Percentiles rank a stretch among this genome's conserved stretches.
Conservation (phyloP, 2,329 filamentous ascomycete genomes). For the Fusarium nelsonii region DNA sequence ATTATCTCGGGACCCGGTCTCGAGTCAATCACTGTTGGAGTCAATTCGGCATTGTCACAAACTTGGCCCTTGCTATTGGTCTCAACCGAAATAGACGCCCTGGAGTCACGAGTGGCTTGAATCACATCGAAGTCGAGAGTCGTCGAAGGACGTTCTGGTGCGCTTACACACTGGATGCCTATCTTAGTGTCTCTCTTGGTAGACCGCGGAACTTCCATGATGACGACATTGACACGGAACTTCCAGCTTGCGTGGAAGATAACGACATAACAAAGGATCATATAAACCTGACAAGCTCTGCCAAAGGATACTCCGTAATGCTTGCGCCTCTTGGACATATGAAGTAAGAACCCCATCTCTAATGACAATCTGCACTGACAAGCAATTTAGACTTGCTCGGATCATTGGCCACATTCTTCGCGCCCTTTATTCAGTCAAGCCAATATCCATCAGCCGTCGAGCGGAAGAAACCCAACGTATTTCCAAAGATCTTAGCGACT, state of each 20-base stretch:
- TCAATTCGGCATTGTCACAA: conserved; percentile 58
- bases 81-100: conserved; percentile 39
- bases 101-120: conserved; percentile 26
- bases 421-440: conserved; percentile 53
- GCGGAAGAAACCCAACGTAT: conserved; percentile 47
- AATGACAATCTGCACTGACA: not conserved
- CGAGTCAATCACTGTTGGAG: conserved; percentile 63
- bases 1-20: conserved; percentile 59
- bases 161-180: conserved; percentile 44
- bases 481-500: conserved; percentile 51
- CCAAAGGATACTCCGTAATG: conserved; percentile 47
- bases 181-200: conserved; percentile 43
- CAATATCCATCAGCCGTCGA: conserved; percentile 47
- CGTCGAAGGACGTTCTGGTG: conserved; percentile 46
- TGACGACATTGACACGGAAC: conserved; percentile 45
- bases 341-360: conserved; percentile 42
- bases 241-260: conserved; percentile 44
- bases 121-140: conserved; percentile 40
- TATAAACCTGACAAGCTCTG: conserved; percentile 17
- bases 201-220: conserved; percentile 45
- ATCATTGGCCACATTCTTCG: conserved; percentile 54
- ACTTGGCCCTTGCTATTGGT: conserved; percentile 55
- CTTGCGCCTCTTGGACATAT: conserved; percentile 54
- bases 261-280: conserved; percentile 36
- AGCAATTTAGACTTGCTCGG: conserved; percentile 47